A percentile compares a stretch with the other conserved stretches of the same genome.
These are phyloP conservation scores for Perkinsus chesapeaki DNA, from an alignment of 169 alveolate species.

Conservation along the genomic window DNA sequence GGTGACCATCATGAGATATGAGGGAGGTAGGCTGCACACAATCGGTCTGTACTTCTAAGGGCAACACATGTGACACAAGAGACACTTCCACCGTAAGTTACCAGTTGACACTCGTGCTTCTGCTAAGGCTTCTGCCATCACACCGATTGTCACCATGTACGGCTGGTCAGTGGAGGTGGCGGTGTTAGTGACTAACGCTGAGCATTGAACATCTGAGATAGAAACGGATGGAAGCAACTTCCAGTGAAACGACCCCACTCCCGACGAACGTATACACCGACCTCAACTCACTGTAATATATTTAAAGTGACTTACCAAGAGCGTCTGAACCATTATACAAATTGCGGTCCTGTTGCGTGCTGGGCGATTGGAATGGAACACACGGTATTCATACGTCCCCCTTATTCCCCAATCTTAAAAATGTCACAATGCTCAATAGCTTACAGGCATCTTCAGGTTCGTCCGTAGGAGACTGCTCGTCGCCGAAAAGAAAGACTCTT, in stretches of 20 bases:
- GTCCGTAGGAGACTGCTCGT: no score
- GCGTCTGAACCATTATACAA: no score
- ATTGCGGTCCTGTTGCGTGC: no score
- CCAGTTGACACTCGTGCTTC: background rate
- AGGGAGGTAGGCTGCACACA: background rate
- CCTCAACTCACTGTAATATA: background rate
- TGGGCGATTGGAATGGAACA: no score
- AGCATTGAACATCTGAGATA: background rate
- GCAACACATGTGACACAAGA: background rate
- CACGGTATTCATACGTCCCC: no score
- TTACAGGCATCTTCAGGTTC: no score
- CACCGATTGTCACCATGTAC: background rate
- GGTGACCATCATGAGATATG: background rate
- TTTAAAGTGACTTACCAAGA: no score
- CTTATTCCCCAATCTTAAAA: no score
- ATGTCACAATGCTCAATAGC: no score
- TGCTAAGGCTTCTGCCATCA: background rate
- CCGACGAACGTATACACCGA: background rate
- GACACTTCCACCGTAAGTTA: background rate
- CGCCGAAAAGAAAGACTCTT: no score
- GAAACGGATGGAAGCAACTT: background rate
- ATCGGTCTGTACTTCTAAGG: background rate
- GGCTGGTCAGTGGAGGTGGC: background rate
- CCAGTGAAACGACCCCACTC: background rate
- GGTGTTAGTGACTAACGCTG: background rate